Base-by-base conservation (phyloP, 2,329 filamentous ascomycete species). In the Pleoardoris graminearum region DNA sequence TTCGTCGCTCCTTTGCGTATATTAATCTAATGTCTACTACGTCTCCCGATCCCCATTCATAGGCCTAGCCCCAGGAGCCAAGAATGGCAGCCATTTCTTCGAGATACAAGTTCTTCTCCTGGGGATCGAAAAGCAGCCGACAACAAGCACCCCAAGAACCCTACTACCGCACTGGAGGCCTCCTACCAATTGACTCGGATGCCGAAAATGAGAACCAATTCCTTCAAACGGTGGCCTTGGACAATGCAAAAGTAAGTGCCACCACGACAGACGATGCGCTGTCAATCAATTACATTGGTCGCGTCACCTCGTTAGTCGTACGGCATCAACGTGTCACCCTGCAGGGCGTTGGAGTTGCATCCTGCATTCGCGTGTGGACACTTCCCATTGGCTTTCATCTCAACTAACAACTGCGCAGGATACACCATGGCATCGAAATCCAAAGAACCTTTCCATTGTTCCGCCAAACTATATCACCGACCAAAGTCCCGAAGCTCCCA, bases 91-190 rank as follows among this genome's bases (percentile, higher is more conserved):
- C 57, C 30, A 77, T 76, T 72, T 68, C 74, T 72, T 68, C 74
- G 21, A 77, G 75, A 47, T 68, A 66, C n/a, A 75, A 73, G 46
- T 72, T 77, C 54, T 75, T 76, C 44, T 76, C 74, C 41, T 77
- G 76, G 76, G 44, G 44, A 5, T 75, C 74, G 12, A 77, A 75
- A 49, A 22, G 33, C 44, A 52, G 66, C 66, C 63, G 75, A 59
- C 62, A 70, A 63, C 30, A 35, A 29, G 60, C 69, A 52, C 44
- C 60, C 59, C 57, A 67, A 45, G 74, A 74, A 47, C 54, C 63
- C 14, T 68, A 73, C 50, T 61, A 71, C 55, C 70, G 66, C 8
- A 71, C 70, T 2, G 68, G 71, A n/a, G 74, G 73, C 7, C 60
- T 77, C 29, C 59, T 76, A 6, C 61, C 74, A 7, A 75, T 76